Base-by-base conservation (phyloP, 2,329 filamentous ascomycete genomes). In the Verticillium nubilum region DNA sequence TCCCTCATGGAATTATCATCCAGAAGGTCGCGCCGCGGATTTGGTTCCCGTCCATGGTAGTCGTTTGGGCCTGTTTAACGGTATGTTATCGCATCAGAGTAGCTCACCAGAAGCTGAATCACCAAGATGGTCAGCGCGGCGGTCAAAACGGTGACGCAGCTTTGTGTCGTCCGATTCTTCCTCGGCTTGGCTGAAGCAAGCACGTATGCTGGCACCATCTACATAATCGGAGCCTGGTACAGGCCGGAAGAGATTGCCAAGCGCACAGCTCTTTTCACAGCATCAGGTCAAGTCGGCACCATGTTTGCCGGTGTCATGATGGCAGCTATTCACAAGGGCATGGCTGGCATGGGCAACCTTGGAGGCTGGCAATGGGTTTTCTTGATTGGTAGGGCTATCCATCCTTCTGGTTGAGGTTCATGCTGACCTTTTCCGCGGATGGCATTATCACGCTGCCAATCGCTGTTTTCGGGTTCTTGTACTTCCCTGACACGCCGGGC, bases 231-330 rank as follows among this genome's bases (percentile, higher is more conserved):
- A 6, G 73, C 81, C 0, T 88, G 85, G 85, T 88, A 87, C 64
- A 87, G 80, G 0, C 77, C 79, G 17, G 73, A 76, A 13, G 86
- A 88, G 61, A 77, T 89, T 0, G 85, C 83, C 1, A 88, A 88
- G 67, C 78, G 86, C 1, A 83, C 79, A 4, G 85, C 83, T 54
- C 82, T 89, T 55, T 89, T 88, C 66, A 86, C 83, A 1, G 77
- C 82, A 0, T 84, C 82, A 12, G 85, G 84, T 0, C 75, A 86
- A 1, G 81, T 81, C 0, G 85, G 85, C 0, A 85, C 80, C 0
- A 82, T 86, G 78, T 84, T 86, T 59, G 78, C 79, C 1, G 84
- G 84, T 0, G 82, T 81, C 63, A 75, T 86, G 27, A 81, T 85
- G 64, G 79, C 78, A 0, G 80, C 76, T 10, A 70, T 73, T 6